Conservation (phyloP, 2,329 filamentous ascomycete genomes). For the Ceratocystis cacaofunesta region DNA sequence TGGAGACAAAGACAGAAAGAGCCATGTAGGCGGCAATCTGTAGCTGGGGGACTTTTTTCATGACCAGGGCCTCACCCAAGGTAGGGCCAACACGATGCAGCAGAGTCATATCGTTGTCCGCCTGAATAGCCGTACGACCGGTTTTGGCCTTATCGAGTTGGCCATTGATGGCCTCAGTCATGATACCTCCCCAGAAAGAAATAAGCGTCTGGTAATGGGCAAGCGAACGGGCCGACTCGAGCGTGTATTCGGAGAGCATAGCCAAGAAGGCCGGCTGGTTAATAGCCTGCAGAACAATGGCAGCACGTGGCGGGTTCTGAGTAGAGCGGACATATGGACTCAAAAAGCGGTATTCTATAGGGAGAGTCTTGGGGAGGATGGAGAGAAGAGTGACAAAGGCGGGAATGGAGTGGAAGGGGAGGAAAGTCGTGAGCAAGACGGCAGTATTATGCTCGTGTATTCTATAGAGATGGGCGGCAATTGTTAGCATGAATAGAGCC, state of each 20-base stretch:
- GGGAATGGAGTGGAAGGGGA: constrained; percentile 80
- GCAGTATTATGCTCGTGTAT: constrained; percentile 84
- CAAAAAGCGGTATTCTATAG: constrained; percentile 67
- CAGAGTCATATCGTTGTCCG: constrained; percentile 67
- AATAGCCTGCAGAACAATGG: constrained; percentile 69
- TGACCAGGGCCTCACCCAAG: constrained; percentile 61
- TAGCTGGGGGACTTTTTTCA: constrained; percentile 62
- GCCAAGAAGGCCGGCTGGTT: constrained; percentile 64
- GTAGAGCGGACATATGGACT: constrained; percentile 70
- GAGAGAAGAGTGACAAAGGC: constrained; percentile 76
- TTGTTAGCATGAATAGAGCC: constrained; percentile 1
- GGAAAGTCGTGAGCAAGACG: constrained; percentile 64
- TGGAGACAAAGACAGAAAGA: constrained; percentile 68
- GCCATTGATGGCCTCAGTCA: constrained; percentile 69
- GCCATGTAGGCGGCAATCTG: constrained; percentile 88
- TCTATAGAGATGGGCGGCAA: constrained; percentile 30
- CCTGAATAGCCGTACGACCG: constrained; percentile 59
- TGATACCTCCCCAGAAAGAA: constrained; percentile 81
- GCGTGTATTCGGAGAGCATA: constrained; percentile 61
- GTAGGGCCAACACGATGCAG: constrained; percentile 51
- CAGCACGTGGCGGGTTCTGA: constrained; percentile 60
- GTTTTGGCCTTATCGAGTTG: constrained; percentile 67
- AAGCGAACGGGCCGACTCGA: constrained; percentile 55
- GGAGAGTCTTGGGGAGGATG: constrained; percentile 64
- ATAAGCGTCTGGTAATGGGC: constrained; percentile 65